Evolutionary conservation across 768 basidiomycete species (phyloP), one percentile per base, ranked within the genome.

Genomic region (Lactarius deliciosus): DNA sequence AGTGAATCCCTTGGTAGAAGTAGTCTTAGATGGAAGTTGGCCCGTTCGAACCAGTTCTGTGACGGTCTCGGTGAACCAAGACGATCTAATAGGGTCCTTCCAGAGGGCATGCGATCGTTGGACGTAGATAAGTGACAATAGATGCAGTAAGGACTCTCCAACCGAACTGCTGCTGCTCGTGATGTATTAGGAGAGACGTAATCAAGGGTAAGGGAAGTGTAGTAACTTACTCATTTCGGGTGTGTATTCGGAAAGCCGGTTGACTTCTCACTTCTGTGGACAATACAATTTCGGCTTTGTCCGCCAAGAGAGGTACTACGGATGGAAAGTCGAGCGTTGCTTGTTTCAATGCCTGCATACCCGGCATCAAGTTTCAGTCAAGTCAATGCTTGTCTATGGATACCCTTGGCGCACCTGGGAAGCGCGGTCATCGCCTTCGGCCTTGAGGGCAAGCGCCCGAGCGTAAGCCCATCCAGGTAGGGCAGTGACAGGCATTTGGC

Each of bases 101-200:
- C 95, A 98, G 2, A 96, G 75, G 0, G 86, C 75, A 10, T 77
- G 80, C 0, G 92, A 90, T 8, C 93, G 89, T 53, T 89, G 85
- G 4, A 84, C 91, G 75, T 98, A 98, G 28, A 98, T 85, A 72
- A 95, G 92, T 0, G 92, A 90, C 4, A 98, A 82, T 9, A 97
- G 84, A 70, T 97, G 90, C 0, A 94, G 77, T 2, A 83, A 74
- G 0, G 83, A 82, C 10, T 79, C 76, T 30, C 65, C 64, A 5
- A 54, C 47, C 18, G n/a, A 61, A 25, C 61, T 28, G 32, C 58
- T 60, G 32, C 57, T 69, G 43, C 36, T 9, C n/a, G 28, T 28
- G 15, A 10, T 34, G 25, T 20, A 30, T 58, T 32, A 54, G 36
- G 53, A 30, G 9, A 57, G 34, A 60, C 10, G 41, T 11, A 57